A percentile compares a stretch with the other conserved stretches of the same genome.
Evolutionary conservation across 305 asterid genomes (phyloP).

Genomic region (Ilex paraguariensis): DNA sequence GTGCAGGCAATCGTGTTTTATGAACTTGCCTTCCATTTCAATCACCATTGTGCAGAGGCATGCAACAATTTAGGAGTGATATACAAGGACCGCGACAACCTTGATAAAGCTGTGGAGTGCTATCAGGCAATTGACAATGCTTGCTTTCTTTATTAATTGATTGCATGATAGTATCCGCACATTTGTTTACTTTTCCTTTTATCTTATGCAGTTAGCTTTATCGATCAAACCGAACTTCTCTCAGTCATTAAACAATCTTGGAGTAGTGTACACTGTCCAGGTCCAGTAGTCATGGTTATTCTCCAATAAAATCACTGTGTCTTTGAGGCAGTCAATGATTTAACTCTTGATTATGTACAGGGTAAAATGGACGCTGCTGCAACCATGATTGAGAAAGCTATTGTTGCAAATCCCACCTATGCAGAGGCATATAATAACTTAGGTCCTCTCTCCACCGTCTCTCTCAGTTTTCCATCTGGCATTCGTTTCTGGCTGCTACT

Average conservation of each 20-base stretch:
- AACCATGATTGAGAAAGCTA: conserved; percentile 96
- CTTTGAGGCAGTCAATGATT: conserved; percentile 2
- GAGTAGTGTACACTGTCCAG: conserved; percentile 99
- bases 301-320: conserved; percentile 8
- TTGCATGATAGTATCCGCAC: conserved; percentile 3
- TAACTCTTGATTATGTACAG: conserved; percentile 33
- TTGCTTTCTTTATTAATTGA: conserved; percentile 15
- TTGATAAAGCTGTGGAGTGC: conserved; percentile 98
- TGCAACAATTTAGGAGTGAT: conserved; percentile 99
- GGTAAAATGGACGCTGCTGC: conserved; percentile 99
- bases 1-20: conserved; percentile 96
- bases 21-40: conserved; percentile 99
- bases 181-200: background rate
- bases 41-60: conserved; percentile 99
- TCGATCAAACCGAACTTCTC: conserved; percentile 95
- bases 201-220: conserved; percentile 74
- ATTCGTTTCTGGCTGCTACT: background rate
- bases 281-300: conserved; percentile 35
- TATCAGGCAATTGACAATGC: conserved; percentile 65
- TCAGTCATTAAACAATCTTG: conserved; percentile 97
- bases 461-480: too few relatives aligned
- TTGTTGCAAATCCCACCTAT: conserved; percentile 93
- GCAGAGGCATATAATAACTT: conserved; percentile 98
- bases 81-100: conserved; percentile 97
- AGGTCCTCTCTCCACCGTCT: conserved; percentile 40